phyloP scores from a whole-genome alignment of 1,284 basidiomycete species.

The Ganoderma multipileum region DNA sequence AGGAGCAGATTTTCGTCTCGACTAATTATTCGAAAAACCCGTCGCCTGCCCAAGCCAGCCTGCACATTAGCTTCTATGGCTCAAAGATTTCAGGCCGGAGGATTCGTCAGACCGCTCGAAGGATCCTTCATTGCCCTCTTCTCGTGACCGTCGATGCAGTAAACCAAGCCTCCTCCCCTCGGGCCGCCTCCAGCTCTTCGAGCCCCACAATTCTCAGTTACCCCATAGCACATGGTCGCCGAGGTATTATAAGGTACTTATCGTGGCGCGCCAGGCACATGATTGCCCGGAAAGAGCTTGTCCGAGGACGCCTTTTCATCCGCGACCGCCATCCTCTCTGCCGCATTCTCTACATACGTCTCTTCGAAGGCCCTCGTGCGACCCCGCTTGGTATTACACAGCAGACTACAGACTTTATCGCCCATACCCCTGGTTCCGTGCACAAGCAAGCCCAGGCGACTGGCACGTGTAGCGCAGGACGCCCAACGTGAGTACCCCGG shows the following conservation, averaged over 20 bases:
- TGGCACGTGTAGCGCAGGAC: constrained; percentile 25
- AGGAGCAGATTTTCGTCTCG: too few relatives aligned
- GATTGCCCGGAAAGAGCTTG: neutral
- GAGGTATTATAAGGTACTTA: neutral
- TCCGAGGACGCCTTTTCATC: neutral
- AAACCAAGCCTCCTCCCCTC: too few relatives aligned
- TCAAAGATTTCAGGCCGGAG: too few relatives aligned
- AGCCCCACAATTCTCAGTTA: too few relatives aligned
- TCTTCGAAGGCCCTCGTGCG: constrained; percentile 4
- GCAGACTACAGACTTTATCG: neutral
- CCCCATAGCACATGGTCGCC: neutral
- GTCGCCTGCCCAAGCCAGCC: too few relatives aligned
- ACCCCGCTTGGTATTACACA: constrained; percentile 8
- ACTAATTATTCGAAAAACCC: too few relatives aligned
- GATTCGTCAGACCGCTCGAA: too few relatives aligned
- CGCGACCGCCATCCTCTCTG: constrained; percentile 6
- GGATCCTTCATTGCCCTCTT: too few relatives aligned
- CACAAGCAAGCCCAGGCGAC: constrained; percentile 19
- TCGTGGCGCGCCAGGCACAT: constrained; percentile 15
- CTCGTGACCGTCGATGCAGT: neutral
- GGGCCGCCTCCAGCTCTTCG: too few relatives aligned
- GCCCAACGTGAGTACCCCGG: constrained; percentile 25
- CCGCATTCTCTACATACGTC: neutral
- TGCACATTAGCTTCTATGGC: too few relatives aligned
- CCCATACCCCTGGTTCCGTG: constrained; percentile 11